A percentile compares a stretch with the other conserved stretches of the same genome.
These are phyloP conservation scores for Paramyrothecium sp. DNA, from an alignment of 2,329 filamentous ascomycete genomes.

Conservation along the genomic window DNA sequence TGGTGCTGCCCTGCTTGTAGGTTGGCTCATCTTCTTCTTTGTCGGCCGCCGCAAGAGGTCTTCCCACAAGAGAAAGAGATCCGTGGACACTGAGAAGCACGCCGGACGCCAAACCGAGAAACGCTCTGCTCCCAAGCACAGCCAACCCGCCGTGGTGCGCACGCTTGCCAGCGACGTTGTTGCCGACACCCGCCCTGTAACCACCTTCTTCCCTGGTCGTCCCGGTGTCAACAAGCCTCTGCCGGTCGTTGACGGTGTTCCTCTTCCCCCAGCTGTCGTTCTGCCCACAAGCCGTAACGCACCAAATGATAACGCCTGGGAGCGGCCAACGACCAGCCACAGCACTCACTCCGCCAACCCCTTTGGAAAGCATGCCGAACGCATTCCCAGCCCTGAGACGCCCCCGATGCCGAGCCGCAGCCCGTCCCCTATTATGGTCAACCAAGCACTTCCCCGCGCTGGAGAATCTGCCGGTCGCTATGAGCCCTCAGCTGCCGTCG, in stretches of 20 bases:
- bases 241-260: slow-evolving; percentile 12
- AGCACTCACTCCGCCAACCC: slow-evolving; percentile 63
- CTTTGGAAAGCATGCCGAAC: slow-evolving; percentile 64
- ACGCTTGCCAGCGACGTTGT: background rate
- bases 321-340: slow-evolving; percentile 43
- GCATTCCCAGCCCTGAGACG: slow-evolving; percentile 33
- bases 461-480: slow-evolving; percentile 2
- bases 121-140: slow-evolving; percentile 24
- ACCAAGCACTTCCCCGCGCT: slow-evolving; percentile 17
- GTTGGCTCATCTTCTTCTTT: slow-evolving; percentile 68
- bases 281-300: slow-evolving; percentile 17
- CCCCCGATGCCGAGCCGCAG: slow-evolving; percentile 12
- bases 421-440: slow-evolving; percentile 29
- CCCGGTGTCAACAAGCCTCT: slow-evolving; percentile 1
- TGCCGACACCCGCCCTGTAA: background rate
- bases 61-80: slow-evolving; percentile 42
- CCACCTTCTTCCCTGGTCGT: background rate
- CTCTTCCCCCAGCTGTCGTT: slow-evolving; percentile 33
- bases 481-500: slow-evolving; percentile 29
- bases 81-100: slow-evolving; percentile 64
- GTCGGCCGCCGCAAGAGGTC: slow-evolving; percentile 71
- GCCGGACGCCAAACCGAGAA: slow-evolving; percentile 32
- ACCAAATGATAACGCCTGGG: slow-evolving; percentile 36
- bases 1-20: slow-evolving; percentile 63
- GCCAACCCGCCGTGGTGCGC: background rate